Evolutionary conservation across 805 yeast genomes (phyloP), one percentile per base, ranked within the genome.

Genomic region (Naumovozyma dairenensis): DNA sequence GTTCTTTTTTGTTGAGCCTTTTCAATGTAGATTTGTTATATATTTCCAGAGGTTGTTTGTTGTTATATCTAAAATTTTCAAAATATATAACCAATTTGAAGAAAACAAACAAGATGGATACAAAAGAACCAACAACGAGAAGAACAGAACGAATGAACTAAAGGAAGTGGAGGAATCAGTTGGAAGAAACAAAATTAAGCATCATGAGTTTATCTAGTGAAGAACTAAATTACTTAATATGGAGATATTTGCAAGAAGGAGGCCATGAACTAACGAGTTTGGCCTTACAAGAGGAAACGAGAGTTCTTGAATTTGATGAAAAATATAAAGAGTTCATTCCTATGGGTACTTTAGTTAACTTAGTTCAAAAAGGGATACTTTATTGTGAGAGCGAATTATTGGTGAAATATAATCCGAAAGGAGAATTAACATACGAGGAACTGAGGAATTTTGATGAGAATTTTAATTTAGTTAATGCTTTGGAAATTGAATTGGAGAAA

Each of bases 231-330:
- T 89, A 89, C 53, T 69, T 92, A 46, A 73, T 89, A 34, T 92
- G 96, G 95, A 63, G 96, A 40, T 92, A 89, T 51, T 67, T 86
- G 25, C 94, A 85, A 51, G 97, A 92, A 55, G 65, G 78, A 5
- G 93, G 93, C 3, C 66, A 55, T 25, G 87, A 82, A 33, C 66
- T 83, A 15, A 67, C 92, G 2, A 86, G 94, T 0, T 74, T 70
- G 48, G 93, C 96, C 0, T 59, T 92, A 19, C 83, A 80, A 42
- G 79, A 81, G 44, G 87, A 82, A 44, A 65, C 89, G 1, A 61
- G 69, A 15, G 77, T 81, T 8, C 66, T 72, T 40, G 65, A 66
- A 15, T 69, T 72, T 39, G 94, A 76, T 29, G 53, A 55, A 3
- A 59, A 61, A 34, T 67, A 71, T 39, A 63, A 71, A 1, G 60